Evolutionary conservation across 305 asterid species (phyloP).

Genomic region (Fraxinus greggii): DNA sequence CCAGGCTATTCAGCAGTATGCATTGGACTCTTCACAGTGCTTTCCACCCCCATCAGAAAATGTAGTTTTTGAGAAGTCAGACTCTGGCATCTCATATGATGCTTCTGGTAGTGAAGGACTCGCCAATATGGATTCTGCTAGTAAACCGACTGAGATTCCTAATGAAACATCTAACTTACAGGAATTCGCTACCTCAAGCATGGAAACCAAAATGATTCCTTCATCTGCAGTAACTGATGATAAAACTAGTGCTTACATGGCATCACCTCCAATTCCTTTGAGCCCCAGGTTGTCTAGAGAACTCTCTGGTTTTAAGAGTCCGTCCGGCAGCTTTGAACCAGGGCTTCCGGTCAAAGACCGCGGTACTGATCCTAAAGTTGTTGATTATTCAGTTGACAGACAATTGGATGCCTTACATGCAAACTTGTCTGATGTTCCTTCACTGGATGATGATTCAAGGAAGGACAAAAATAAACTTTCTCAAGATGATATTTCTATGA

Average conservation of each 20-base stretch:
- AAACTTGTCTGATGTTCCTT: slow-evolving; percentile 58
- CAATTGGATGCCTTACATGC: slow-evolving; percentile 47
- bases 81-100: slow-evolving; percentile 50
- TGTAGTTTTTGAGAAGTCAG: slow-evolving; percentile 51
- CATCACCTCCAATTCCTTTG: slow-evolving; percentile 12
- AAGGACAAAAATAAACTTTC: slow-evolving; percentile 50
- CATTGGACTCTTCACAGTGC: slow-evolving; percentile 86
- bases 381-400: slow-evolving; percentile 69
- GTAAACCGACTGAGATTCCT: not conserved
- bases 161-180: not conserved
- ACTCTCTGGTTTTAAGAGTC: slow-evolving; percentile 64
- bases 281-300: slow-evolving; percentile 75
- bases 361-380: slow-evolving; percentile 43
- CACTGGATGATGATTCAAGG: slow-evolving; percentile 50
- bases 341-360: slow-evolving; percentile 43
- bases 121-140: slow-evolving; percentile 1
- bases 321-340: slow-evolving; percentile 57
- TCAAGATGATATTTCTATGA: slow-evolving; percentile 53
- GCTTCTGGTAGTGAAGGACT: slow-evolving; percentile 47
- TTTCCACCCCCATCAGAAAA: slow-evolving; percentile 69
- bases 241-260: not conserved
- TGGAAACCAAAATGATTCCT: not conserved
- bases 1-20: slow-evolving; percentile 94
- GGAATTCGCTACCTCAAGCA: not conserved
- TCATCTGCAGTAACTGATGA: not conserved